Evolutionary conservation across 2,329 filamentous ascomycete genomes (phyloP), one percentile per base, ranked within the genome.

Genomic region (Westerdykella ornata): DNA sequence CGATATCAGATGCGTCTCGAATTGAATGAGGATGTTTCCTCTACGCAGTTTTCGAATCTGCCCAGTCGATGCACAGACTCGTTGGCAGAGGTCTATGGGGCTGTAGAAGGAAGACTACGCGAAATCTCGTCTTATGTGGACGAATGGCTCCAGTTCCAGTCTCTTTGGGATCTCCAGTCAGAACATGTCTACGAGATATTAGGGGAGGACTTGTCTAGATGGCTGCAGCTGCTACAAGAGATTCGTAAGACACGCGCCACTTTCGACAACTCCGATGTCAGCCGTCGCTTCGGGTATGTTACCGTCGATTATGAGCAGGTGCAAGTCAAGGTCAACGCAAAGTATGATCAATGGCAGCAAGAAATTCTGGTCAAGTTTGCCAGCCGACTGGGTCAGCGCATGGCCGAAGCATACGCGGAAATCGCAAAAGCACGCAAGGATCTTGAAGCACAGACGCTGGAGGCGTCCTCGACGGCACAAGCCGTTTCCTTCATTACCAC

Each of bases 341-440:
- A 97, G 66, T 99, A 98, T 62, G 94, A 99, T 62, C 90, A 97
- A 65, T 98, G 94, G 92, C 92, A 99, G 66, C 88, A 96, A 56
- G 92, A 99, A 52, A 94, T 98, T 41, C 74, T 97, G 29, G 79
- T 85, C 54, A 95, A 95, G 63, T 99, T 98, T 67, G 92, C 88
- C 29, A 77, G 78, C 42, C 87, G 92, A 42, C 82, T 98, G 35
- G 88, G 89, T 35, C 85, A 80, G 48, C 85, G 89, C 37, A 94
- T 97, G 81, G 80, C 88, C 37, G 92, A 98, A 58, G 84, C 96
- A 3, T 88, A 92, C 55, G 82, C 85, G 11, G 90, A 97, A 48
- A 85, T 98, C 45, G 86, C 94, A 56, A 88, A 88, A 67, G 88
- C 90, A 8, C 81, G 90, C 17, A 84, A 85, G 53, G 88, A 96